These are phyloP conservation scores for Botryotinia calthae DNA, from an alignment of 2,329 filamentous ascomycete species.

Conservation along the genomic window DNA sequence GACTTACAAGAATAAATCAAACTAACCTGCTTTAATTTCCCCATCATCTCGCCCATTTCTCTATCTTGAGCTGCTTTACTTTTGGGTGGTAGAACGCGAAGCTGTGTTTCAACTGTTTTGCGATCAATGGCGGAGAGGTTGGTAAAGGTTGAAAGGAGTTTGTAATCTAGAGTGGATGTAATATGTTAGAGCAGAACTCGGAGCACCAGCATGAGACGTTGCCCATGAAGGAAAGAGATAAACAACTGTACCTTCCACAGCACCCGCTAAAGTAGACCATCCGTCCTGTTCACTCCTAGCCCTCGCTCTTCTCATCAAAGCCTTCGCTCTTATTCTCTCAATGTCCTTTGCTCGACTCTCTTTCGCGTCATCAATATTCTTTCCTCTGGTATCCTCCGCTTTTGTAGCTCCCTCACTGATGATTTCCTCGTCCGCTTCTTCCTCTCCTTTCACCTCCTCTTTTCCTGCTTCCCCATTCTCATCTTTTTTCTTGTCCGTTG, in stretches of 20 bases:
- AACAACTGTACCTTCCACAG: slow-evolving; percentile 51
- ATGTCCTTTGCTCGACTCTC: slow-evolving; percentile 77
- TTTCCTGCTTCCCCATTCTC: slow-evolving; percentile 53
- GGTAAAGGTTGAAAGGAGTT: slow-evolving; percentile 55
- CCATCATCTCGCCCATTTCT: slow-evolving; percentile 97
- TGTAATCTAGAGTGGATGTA: slow-evolving; percentile 61
- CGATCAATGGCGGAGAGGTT: slow-evolving; percentile 65
- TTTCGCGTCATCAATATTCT: slow-evolving; percentile 54
- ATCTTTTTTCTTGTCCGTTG: slow-evolving; percentile 38
- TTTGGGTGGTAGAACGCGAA: slow-evolving; percentile 62
- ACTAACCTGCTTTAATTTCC: slow-evolving; percentile 78
- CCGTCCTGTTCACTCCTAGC: slow-evolving; percentile 63
- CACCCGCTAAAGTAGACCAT: slow-evolving; percentile 77
- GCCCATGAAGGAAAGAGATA: background rate
- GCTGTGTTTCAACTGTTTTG: slow-evolving; percentile 64
- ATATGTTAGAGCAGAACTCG: background rate
- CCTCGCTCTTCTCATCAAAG: slow-evolving; percentile 56
- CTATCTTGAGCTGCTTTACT: slow-evolving; percentile 77
- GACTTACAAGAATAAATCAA: slow-evolving; percentile 11
- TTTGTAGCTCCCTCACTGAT: slow-evolving; percentile 56
- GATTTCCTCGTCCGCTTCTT: slow-evolving; percentile 57
- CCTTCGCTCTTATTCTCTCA: slow-evolving; percentile 75
- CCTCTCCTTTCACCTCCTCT: slow-evolving; percentile 38
- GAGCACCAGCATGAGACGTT: background rate
- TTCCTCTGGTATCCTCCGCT: slow-evolving; percentile 41